A percentile compares a stretch with the other conserved stretches of the same genome.
These are phyloP conservation scores for Metschnikowia proteae DNA, from an alignment of 805 yeast species.

Conservation along the genomic window DNA sequence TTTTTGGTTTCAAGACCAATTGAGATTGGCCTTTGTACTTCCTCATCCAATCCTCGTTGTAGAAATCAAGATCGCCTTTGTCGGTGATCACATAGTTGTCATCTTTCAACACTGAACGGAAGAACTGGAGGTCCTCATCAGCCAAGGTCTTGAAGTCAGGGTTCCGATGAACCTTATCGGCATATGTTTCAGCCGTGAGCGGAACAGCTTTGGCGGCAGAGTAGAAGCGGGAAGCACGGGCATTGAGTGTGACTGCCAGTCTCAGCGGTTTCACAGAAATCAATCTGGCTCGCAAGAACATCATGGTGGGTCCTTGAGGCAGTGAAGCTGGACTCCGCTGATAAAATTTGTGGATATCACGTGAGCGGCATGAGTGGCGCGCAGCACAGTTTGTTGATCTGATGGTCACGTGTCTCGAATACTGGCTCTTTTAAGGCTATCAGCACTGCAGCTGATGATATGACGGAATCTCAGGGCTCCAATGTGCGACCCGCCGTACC, in stretches of 20 bases:
- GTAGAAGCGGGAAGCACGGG: constrained; percentile 15
- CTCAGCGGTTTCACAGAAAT: not conserved
- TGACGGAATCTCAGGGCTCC: constrained; percentile 71
- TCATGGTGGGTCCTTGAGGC: not conserved
- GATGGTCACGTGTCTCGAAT: not conserved
- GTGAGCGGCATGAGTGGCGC: not conserved
- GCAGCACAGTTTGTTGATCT: not conserved
- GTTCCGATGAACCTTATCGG: constrained; percentile 50
- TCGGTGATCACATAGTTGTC: constrained; percentile 50
- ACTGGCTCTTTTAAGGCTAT: constrained; percentile 34
- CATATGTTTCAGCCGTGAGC: constrained; percentile 70
- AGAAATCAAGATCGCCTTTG: constrained; percentile 60
- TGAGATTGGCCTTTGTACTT: constrained; percentile 86
- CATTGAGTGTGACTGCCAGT: not conserved
- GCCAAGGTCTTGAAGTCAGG: constrained; percentile 49
- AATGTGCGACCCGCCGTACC: constrained; percentile 78
- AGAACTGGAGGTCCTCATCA: constrained; percentile 54
- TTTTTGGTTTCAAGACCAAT: constrained; percentile 77
- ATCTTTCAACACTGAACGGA: constrained; percentile 54
- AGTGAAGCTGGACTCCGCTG: not conserved
- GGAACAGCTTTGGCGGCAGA: constrained; percentile 35
- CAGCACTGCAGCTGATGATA: constrained; percentile 54
- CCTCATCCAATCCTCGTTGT: constrained; percentile 92
- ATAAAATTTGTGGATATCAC: constrained; percentile 5
- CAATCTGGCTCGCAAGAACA: constrained; percentile 4